phyloP scores from a whole-genome alignment of 2,329 filamentous ascomycete species.

The Nigrospora sphaerica region DNA sequence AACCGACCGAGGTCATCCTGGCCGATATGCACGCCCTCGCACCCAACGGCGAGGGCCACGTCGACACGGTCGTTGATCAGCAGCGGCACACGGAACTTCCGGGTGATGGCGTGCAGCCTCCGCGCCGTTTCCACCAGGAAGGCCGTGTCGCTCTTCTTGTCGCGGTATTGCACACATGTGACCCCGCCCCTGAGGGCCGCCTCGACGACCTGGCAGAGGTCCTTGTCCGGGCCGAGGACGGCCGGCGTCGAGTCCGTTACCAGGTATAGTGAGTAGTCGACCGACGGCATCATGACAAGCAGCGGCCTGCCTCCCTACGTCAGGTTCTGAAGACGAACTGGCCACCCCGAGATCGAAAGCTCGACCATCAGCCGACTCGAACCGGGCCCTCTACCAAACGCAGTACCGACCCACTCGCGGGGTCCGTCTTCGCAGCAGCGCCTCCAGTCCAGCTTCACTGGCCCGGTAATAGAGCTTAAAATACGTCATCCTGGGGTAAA shows the following conservation, averaged over 20 bases:
- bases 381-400: no score
- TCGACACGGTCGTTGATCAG: conserved; percentile 92
- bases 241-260: conserved; percentile 89
- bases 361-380: no score
- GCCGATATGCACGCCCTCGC: conserved; percentile 89
- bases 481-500: no score
- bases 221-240: conserved; percentile 60
- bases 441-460: no score
- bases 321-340: no score
- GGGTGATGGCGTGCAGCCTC: conserved; percentile 65
- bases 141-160: conserved; percentile 74
- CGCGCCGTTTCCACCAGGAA: conserved; percentile 63
- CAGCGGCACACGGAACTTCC: conserved; percentile 63
- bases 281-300: conserved; percentile 16
- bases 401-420: no score
- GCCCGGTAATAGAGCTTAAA: no score
- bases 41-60: conserved; percentile 76
- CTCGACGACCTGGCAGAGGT: conserved; percentile 68
- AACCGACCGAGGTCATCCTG: conserved; percentile 81
- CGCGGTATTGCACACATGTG: conserved; percentile 82
- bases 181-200: conserved; percentile 72
- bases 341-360: no score
- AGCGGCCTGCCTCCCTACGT: no score
- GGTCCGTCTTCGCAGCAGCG: no score
- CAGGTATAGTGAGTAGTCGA: conserved; percentile 80